A percentile compares a stretch with the other conserved stretches of the same genome.
Conservation (phyloP, 2,329 filamentous ascomycete genomes). For the Arthrobotrys iridis region DNA sequence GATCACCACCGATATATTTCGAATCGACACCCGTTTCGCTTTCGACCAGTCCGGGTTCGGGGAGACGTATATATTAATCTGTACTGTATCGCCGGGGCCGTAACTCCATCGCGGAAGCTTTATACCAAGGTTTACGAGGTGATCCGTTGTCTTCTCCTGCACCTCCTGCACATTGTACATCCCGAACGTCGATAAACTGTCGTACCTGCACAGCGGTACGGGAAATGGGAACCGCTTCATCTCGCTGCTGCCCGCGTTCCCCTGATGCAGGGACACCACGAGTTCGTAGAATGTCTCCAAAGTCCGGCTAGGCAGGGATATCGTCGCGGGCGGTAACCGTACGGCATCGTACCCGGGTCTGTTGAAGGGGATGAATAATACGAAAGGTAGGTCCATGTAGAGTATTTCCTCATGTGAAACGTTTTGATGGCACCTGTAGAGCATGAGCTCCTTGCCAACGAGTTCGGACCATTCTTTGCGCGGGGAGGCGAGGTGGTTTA, state of each 20-base stretch:
- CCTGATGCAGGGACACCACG: slow-evolving; percentile 94
- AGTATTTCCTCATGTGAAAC: slow-evolving; percentile 88
- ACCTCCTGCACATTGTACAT: slow-evolving; percentile 98
- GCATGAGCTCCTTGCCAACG: slow-evolving; percentile 92
- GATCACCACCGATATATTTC: slow-evolving; percentile 90
- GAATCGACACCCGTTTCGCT: slow-evolving; percentile 89
- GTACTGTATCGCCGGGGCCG: slow-evolving; percentile 91
- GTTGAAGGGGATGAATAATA: slow-evolving; percentile 96
- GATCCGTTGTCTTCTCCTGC: slow-evolving; percentile 84
- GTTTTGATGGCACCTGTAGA: slow-evolving; percentile 86
- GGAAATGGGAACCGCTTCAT: slow-evolving; percentile 93
- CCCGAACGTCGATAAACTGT: slow-evolving; percentile 96
- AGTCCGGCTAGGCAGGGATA: slow-evolving; percentile 90
- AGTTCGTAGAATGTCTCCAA: slow-evolving; percentile 97
- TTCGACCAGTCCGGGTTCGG: slow-evolving; percentile 94
- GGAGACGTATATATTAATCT: slow-evolving; percentile 91
- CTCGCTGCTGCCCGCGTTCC: slow-evolving; percentile 73
- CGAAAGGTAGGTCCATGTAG: slow-evolving; percentile 95
- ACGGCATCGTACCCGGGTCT: slow-evolving; percentile 90
- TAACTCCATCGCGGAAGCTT: slow-evolving; percentile 96
- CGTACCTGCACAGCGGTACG: slow-evolving; percentile 89
- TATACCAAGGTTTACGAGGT: slow-evolving; percentile 88
- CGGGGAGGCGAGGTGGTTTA: slow-evolving; percentile 88
- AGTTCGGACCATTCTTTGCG: slow-evolving; percentile 90
- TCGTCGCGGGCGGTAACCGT: slow-evolving; percentile 87